Conservation (phyloP, 768 basidiomycete species). For the Infundibulicybe gibba region DNA sequence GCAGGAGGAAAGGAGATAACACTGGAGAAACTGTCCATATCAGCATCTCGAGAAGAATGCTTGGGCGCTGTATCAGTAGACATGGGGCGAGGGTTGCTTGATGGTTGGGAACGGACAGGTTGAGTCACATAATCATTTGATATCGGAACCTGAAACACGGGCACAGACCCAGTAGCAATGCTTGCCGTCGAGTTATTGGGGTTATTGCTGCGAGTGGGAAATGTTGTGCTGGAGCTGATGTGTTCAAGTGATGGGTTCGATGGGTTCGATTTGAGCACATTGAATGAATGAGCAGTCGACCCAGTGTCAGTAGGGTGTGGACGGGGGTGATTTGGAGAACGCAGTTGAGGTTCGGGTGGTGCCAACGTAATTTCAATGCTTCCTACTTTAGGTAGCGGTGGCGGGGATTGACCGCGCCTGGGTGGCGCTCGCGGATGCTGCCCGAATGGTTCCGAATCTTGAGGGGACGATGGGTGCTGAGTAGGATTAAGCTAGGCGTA, state of each 20-base stretch:
- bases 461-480: too few species aligned
- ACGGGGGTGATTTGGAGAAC: constrained; percentile 5
- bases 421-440: too few species aligned
- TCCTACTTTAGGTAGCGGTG: background rate
- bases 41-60: constrained; percentile 1
- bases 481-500: too few species aligned
- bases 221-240: constrained; percentile 36
- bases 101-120: background rate
- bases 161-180: constrained; percentile 26
- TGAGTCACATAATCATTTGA: constrained; percentile 1
- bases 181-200: constrained; percentile 12
- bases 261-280: constrained; percentile 41
- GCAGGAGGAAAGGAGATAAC: constrained; percentile 22
- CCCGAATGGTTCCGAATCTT: too few species aligned
- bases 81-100: constrained; percentile 9
- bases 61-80: constrained; percentile 4
- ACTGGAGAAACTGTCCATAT: constrained; percentile 10
- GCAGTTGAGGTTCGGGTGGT: constrained; percentile 7
- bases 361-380: too few species aligned
- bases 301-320: constrained; percentile 1
- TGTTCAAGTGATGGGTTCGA: constrained; percentile 37
- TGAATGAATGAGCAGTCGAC: constrained; percentile 30
- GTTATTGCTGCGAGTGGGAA: constrained; percentile 24
- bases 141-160: constrained; percentile 35
- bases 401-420: background rate